These are phyloP conservation scores for Phytophthora citricola DNA, from an alignment of 352 stramenopile genomes.

Conservation along the genomic window DNA sequence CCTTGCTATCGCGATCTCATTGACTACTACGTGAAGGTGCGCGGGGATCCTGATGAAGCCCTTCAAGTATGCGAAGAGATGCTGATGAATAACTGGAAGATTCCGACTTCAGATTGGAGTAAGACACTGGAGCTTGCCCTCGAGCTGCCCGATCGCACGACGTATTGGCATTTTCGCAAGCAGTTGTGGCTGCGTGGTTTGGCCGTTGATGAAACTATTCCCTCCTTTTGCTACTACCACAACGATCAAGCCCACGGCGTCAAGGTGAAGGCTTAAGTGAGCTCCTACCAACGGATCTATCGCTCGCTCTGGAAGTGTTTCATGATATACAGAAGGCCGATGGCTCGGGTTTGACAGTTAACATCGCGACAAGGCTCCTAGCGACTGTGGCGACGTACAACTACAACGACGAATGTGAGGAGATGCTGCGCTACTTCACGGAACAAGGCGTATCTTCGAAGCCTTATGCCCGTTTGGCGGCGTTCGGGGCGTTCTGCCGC, in stretches of 20 bases:
- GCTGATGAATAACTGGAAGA: not conserved
- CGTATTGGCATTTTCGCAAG: conserved; percentile 80
- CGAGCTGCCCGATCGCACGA: conserved; percentile 47
- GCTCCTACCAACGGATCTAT: conserved; percentile 5
- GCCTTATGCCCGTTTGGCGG: conserved; percentile 4
- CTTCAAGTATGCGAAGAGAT: conserved; percentile 2
- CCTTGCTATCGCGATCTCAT: conserved; percentile 68
- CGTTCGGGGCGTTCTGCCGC: conserved; percentile 10
- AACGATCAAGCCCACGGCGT: not conserved
- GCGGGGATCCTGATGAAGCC: not conserved
- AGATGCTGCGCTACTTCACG: conserved; percentile 25
- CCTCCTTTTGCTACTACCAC: not conserved
- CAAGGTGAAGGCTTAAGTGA: not conserved
- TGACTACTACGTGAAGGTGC: conserved; percentile 1
- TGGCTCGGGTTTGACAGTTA: conserved; percentile 9
- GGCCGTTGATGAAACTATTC: not conserved
- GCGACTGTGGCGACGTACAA: conserved; percentile 17
- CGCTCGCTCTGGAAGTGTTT: conserved; percentile 21
- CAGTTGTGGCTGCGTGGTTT: conserved; percentile 57
- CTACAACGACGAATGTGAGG: conserved; percentile 11
- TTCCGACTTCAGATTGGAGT: conserved; percentile 12
- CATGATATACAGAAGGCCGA: conserved; percentile 11
- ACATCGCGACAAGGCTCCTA: conserved; percentile 20
- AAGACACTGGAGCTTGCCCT: conserved; percentile 51
- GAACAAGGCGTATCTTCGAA: conserved; percentile 13